Evolutionary conservation across 257 asterid species (phyloP).

Genomic region (Salvia rosmarinus): DNA sequence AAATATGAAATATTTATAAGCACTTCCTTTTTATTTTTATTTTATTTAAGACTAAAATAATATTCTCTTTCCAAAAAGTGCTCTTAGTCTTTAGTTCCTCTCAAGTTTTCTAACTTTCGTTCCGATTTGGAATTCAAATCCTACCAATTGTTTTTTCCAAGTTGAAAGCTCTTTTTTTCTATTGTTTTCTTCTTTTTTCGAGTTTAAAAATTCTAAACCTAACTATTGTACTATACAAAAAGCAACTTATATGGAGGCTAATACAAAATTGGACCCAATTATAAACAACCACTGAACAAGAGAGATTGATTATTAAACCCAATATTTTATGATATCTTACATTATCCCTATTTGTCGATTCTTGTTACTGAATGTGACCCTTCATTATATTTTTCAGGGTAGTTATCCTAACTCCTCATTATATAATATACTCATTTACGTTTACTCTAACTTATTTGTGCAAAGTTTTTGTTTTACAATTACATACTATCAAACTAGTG

Average conservation of each 20-base stretch:
- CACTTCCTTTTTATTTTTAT: too few relatives aligned
- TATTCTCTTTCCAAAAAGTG: too few relatives aligned
- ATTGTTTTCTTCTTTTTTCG: not conserved
- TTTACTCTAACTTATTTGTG: not conserved
- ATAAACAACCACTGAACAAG: slow-evolving; percentile 24
- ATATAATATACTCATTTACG: not conserved
- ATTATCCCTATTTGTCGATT: not conserved
- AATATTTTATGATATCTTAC: slow-evolving; percentile 36
- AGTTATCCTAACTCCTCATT: slow-evolving; percentile 29
- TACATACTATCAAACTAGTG: not conserved
- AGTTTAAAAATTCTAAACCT: slow-evolving; percentile 1
- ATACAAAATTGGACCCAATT: not conserved
- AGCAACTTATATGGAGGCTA: not conserved
- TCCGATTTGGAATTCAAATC: not conserved
- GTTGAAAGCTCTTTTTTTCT: not conserved
- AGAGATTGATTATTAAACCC: slow-evolving; percentile 11
- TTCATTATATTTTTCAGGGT: slow-evolving; percentile 3
- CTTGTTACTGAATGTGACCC: slow-evolving; percentile 12
- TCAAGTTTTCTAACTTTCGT: too few relatives aligned
- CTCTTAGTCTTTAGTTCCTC: too few relatives aligned
- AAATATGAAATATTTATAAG: too few relatives aligned
- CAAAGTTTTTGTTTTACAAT: not conserved
- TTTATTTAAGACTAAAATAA: too few relatives aligned
- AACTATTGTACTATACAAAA: slow-evolving; percentile 19
- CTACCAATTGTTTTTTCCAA: not conserved